Percentiles rank a stretch among this genome's conserved stretches.
phyloP scores from a whole-genome alignment of 176 grass and related monocot species.

The Neostapfia colusana region DNA sequence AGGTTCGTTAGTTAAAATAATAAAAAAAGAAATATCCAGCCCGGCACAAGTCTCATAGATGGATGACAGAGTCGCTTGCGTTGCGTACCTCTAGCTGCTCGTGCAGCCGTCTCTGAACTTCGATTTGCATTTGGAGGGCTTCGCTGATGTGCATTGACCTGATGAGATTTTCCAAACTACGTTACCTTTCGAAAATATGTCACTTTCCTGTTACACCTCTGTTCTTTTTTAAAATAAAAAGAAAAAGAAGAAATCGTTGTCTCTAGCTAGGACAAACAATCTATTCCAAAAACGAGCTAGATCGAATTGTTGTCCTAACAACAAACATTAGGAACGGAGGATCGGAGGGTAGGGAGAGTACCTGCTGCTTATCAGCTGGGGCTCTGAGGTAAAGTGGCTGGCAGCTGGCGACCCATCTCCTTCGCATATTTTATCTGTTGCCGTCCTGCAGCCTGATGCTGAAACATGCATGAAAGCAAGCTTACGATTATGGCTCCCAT shows the following conservation, averaged over 20 bases:
- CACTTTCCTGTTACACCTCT: conserved; percentile 16
- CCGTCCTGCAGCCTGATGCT: conserved; percentile 44
- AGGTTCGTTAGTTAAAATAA: neutral
- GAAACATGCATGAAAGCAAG: conserved; percentile 17
- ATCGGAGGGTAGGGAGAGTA: too few species aligned
- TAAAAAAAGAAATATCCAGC: too few species aligned
- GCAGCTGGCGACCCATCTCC: conserved; percentile 43
- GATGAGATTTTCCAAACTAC: neutral
- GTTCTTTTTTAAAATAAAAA: too few species aligned
- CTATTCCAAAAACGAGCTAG: too few species aligned
- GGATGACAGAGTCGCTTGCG: neutral
- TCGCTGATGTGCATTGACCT: conserved; percentile 80
- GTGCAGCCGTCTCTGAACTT: conserved; percentile 92
- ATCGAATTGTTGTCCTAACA: too few species aligned
- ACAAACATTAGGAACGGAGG: too few species aligned
- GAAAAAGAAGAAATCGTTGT: too few species aligned
- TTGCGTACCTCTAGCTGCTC: conserved; percentile 82
- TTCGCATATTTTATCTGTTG: conserved; percentile 54
- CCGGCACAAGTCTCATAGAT: too few species aligned
- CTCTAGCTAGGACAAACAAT: too few species aligned
- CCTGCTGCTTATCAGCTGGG: conserved; percentile 51
- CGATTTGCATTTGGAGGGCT: conserved; percentile 90
- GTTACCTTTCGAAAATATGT: conserved; percentile 8
- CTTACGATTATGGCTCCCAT: conserved; percentile 11
- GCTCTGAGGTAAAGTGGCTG: conserved; percentile 41